phyloP scores from a whole-genome alignment of 2,329 filamentous ascomycete species.

The Claviceps sp. region DNA sequence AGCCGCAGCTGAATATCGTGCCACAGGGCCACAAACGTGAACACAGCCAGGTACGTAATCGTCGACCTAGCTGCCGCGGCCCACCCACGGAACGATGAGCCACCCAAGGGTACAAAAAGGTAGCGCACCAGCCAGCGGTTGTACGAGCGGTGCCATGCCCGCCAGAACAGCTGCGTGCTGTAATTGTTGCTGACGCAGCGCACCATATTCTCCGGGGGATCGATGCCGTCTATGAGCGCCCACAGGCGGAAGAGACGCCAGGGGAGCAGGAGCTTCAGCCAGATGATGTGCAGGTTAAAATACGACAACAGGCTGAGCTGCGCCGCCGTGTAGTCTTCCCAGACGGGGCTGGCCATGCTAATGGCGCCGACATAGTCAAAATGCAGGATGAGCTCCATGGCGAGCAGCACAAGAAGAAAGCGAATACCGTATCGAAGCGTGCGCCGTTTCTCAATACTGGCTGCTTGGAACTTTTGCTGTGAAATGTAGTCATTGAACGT shows the following conservation, averaged over 20 bases:
- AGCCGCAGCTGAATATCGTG: constrained; percentile 89
- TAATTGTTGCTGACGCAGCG: constrained; percentile 95
- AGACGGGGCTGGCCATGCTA: constrained; percentile 63
- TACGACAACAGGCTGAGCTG: constrained; percentile 84
- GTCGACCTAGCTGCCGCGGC: constrained; percentile 43
- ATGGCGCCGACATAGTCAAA: constrained; percentile 92
- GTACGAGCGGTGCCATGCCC: constrained; percentile 87
- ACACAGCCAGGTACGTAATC: constrained; percentile 68
- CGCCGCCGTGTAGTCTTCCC: constrained; percentile 71
- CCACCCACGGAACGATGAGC: constrained; percentile 38
- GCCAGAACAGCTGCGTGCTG: constrained; percentile 84
- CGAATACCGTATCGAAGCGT: constrained; percentile 73
- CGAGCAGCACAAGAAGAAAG: constrained; percentile 65
- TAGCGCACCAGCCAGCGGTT: constrained; percentile 93
- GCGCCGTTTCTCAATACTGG: constrained; percentile 55
- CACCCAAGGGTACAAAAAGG: constrained; percentile 84
- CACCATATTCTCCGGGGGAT: constrained; percentile 96
- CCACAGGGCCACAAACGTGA: constrained; percentile 96
- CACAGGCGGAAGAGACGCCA: constrained; percentile 99
- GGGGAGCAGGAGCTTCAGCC: constrained; percentile 90
- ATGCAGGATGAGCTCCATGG: constrained; percentile 86
- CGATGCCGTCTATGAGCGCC: constrained; percentile 78
- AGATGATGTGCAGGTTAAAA: constrained; percentile 94
- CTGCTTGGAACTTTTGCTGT: constrained; percentile 60
- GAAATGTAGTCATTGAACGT: constrained; percentile 98